Evolutionary conservation across 371 early-diverging fungal genomes (phyloP).

Genomic region (Actinomucor elegans): DNA sequence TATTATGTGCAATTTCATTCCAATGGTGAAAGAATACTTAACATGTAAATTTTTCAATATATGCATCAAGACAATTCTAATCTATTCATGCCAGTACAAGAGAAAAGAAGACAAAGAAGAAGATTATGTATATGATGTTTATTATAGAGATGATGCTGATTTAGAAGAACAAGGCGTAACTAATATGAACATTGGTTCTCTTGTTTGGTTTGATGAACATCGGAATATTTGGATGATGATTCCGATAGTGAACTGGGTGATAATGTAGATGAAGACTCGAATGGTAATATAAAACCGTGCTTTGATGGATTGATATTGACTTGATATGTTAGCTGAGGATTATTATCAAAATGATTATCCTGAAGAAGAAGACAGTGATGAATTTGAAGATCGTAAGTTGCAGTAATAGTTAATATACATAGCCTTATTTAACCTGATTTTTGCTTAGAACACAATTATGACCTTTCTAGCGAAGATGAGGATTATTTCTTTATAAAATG

Average conservation of each 20-base stretch:
- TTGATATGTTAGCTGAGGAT: slow-evolving; percentile 53
- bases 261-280: slow-evolving; percentile 61
- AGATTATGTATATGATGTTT: slow-evolving; percentile 63
- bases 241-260: slow-evolving; percentile 55
- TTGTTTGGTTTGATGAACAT: slow-evolving; percentile 56
- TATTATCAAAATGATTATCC: slow-evolving; percentile 67
- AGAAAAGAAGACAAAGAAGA: slow-evolving; percentile 43
- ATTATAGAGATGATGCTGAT: slow-evolving; percentile 53
- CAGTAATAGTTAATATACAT: neutral
- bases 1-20: slow-evolving; percentile 70
- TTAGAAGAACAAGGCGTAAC: slow-evolving; percentile 18
- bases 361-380: slow-evolving; percentile 52
- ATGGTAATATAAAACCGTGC: slow-evolving; percentile 32
- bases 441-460: slow-evolving; percentile 20
- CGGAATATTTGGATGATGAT: slow-evolving; percentile 55
- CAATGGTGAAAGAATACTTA: slow-evolving; percentile 74
- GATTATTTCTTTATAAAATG: slow-evolving; percentile 15
- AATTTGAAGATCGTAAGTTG: slow-evolving; percentile 44
- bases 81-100: slow-evolving; percentile 22
- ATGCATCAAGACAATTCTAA: neutral
- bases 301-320: neutral
- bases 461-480: slow-evolving; percentile 35
- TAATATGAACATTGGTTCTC: slow-evolving; percentile 43
- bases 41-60: slow-evolving; percentile 38
- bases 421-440: neutral